These are phyloP conservation scores for Dendrobium chrysotoxum DNA, from an alignment of 106 monocot species.

Conservation along the genomic window DNA sequence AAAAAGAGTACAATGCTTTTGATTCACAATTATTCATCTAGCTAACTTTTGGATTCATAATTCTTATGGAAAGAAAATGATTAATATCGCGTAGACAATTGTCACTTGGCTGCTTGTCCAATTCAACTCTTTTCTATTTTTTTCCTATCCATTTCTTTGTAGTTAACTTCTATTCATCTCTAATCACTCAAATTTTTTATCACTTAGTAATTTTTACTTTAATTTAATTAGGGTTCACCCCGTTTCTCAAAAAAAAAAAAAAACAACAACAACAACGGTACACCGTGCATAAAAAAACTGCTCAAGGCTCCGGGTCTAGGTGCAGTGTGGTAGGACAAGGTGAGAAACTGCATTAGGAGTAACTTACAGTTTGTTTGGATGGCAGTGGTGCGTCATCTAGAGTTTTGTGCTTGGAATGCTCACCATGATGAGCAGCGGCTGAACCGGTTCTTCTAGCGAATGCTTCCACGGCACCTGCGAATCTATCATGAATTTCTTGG, in stretches of 20 bases:
- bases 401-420: constrained; percentile 43
- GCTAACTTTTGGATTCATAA: background rate
- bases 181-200: background rate
- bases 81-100: background rate
- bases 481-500: constrained; percentile 43
- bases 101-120: background rate
- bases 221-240: background rate
- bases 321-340: background rate
- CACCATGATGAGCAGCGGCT: constrained; percentile 36
- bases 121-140: background rate
- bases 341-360: background rate
- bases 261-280: too few relatives aligned
- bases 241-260: background rate
- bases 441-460: constrained; percentile 53
- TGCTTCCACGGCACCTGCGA: constrained; percentile 57
- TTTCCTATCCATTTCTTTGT: background rate
- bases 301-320: background rate
- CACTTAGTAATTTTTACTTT: background rate
- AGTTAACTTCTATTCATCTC: background rate
- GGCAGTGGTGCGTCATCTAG: constrained; percentile 24
- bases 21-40: background rate
- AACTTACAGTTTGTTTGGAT: constrained; percentile 40
- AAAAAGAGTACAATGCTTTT: background rate
- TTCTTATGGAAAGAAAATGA: background rate
- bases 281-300: background rate